Base-by-base conservation (phyloP, 2,329 filamentous ascomycete species). In the Phialophora verrucosa region DNA sequence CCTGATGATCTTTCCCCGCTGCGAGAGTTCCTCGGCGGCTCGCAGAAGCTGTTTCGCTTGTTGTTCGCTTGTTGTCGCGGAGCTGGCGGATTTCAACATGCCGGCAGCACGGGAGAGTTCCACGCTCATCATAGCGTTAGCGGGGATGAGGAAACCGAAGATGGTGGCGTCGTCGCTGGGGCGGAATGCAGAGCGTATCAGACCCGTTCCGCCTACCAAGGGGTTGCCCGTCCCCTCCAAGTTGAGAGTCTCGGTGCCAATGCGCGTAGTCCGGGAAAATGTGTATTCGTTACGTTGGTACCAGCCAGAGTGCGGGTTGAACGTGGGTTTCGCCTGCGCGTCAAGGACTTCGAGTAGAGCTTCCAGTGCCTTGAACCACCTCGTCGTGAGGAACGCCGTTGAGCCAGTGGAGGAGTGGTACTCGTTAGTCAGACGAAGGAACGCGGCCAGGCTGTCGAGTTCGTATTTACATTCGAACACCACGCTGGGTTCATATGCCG, bases 401-500 rank as follows among this genome's bases (percentile, higher is more conserved):
- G 91, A 94, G 1, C 85, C 85, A 0, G 92, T 96, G 74, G 91
- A 85, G 47, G 90, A 87, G 79, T 95, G 85, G 79, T 96, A 98
- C 72, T 97, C 89, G 74, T 97, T 97, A 20, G 85, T 87, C 1
- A 99, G 81, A 0, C 91, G 88, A 5, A 99, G 84, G 77, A 99
- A 99, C 75, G 96, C 90, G 0, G 93, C 95, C 0, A 99, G 84
- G 8, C 93, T 97, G 79, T 99, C 95, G 25, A 99, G 88, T 81
- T 99, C 95, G 79, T 98, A 99, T 80, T 99, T 99, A 86, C 95
- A 99, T 79, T 99, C 95, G 71, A 97, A 99, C 3, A 99, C 95
- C 57, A 89, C 86, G 0, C 84, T 87, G 0, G 90, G 90, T 74
- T 98, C 93, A 75, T 96, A 98, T 0, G 84, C 83, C 0, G 95